Conservation (phyloP, 2,329 filamentous ascomycete species). For the Aspergillus sp. region DNA sequence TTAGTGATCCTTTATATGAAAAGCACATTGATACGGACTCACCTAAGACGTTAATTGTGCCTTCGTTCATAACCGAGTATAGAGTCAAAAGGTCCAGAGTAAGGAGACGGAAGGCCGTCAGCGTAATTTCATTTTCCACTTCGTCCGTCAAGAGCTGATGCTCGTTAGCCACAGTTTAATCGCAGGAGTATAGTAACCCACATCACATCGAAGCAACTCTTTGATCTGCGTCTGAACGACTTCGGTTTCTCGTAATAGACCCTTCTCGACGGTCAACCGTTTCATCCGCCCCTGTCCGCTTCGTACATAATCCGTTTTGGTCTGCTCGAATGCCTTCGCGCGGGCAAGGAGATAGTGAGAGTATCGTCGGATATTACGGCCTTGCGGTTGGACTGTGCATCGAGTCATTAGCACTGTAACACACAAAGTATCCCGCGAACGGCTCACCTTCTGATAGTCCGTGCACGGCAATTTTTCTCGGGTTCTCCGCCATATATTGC, state of each 20-base stretch:
- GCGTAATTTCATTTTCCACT: conserved; percentile 92
- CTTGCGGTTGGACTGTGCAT: conserved; percentile 80
- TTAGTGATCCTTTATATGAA: conserved; percentile 7
- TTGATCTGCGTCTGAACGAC: conserved; percentile 83
- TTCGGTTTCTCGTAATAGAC: conserved; percentile 87
- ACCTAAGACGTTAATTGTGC: conserved; percentile 95
- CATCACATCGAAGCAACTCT: conserved; percentile 84
- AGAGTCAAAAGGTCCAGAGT: conserved; percentile 86
- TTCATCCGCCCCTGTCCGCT: conserved; percentile 80
- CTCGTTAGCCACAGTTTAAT: conserved; percentile 14
- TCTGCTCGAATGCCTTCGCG: conserved; percentile 77
- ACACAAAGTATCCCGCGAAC: neutral
- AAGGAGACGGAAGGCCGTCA: conserved; percentile 88
- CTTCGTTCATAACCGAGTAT: conserved; percentile 95
- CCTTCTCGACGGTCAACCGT: conserved; percentile 85
- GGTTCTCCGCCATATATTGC: conserved; percentile 77
- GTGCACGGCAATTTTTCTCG: conserved; percentile 81
- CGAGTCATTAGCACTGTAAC: conserved; percentile 36
- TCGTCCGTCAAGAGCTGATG: conserved; percentile 78
- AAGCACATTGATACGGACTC: conserved; percentile 30
- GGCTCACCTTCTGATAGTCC: conserved; percentile 84
- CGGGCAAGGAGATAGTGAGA: conserved; percentile 81
- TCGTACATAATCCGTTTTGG: conserved; percentile 86
- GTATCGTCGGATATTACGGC: conserved; percentile 90
- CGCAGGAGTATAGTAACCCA: conserved; percentile 47